Conservation (phyloP, 345 rosid genomes). For the Citropsis articulata region DNA sequence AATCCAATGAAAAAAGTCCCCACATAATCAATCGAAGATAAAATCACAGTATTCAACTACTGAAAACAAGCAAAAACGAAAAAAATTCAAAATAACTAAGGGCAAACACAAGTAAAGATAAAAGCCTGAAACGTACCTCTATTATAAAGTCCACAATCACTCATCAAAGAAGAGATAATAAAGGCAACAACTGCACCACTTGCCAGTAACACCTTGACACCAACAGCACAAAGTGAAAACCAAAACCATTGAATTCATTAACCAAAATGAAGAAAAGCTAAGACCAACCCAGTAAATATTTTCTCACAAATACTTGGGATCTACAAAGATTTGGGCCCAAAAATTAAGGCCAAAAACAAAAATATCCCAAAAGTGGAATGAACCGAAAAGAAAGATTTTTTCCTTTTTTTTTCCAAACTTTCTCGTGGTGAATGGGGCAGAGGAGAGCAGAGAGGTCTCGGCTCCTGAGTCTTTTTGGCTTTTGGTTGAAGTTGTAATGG, state of each 20-base stretch:
- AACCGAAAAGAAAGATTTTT: slow-evolving; percentile 15
- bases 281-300: slow-evolving; percentile 24
- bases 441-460: slow-evolving; percentile 26
- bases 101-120: not conserved
- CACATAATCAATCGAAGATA: not conserved
- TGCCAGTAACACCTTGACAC: slow-evolving; percentile 25
- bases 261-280: slow-evolving; percentile 15
- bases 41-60: not conserved
- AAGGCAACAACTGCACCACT: slow-evolving; percentile 31
- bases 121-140: slow-evolving; percentile 24
- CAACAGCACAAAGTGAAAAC: slow-evolving; percentile 11
- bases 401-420: not conserved
- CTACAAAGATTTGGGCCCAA: slow-evolving; percentile 20
- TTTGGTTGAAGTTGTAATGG: slow-evolving; percentile 42
- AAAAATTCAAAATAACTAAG: not conserved
- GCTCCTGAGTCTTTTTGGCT: not conserved
- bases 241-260: slow-evolving; percentile 23
- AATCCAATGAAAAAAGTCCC: slow-evolving; percentile 1
- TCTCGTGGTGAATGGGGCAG: slow-evolving; percentile 18
- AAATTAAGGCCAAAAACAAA: not conserved
- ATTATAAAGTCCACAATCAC: slow-evolving; percentile 17
- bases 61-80: not conserved
- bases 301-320: slow-evolving; percentile 24
- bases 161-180: slow-evolving; percentile 28
- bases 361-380: slow-evolving; percentile 11